Base-by-base conservation (phyloP, 169 alveolate genomes). In the Cryptosporidium canis region DNA sequence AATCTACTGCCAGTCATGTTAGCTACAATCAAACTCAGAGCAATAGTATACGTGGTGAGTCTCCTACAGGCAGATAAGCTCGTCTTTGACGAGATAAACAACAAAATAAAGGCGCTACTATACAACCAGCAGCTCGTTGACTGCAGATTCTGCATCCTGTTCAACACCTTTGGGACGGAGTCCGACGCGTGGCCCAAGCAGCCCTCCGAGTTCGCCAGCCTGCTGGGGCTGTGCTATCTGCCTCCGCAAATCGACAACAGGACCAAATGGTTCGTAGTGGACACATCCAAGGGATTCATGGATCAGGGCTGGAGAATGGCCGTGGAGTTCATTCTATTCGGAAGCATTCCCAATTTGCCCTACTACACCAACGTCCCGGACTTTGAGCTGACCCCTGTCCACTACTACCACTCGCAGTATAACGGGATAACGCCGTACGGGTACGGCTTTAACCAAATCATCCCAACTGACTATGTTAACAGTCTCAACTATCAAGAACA, bases 251-350 rank as follows among this genome's bases (percentile, higher is more conserved):
- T 77, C 2, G 87, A 77, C 31, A 77, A 58, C 27, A 14, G 87
- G 43, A 58, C 87, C 12, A 77, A 43, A 48, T 77, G 87, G 87
- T 77, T 58, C 11, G 71, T 77, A 5, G 87, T 77, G n/a, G 48
- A 77, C 66, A 56, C 87, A 12, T 21, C 87, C 37, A 55, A 77
- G 37, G 87, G 87, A 18, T 58, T 77, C 27, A 41, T 14, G n/a
- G 87, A 77, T 11, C 4, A 14, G 21, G 87, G 87, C 0, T 77
- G 87, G 87, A 77, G 51, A 58, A 77, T 77, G 87, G 87, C 87
- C 3, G 31, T 58, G n/a, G 87, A 77, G 43, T 77, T 77, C 71
- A 77, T 77, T 2, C 33, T 77, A 41, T 58, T 61, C 8, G 72
- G 65, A 7, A 77, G 87, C 29, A 61, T 61, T 14, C 87, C 87